These are phyloP conservation scores for Pseudohyphozyma bogoriensis DNA, from an alignment of 768 basidiomycete genomes.

Conservation along the genomic window DNA sequence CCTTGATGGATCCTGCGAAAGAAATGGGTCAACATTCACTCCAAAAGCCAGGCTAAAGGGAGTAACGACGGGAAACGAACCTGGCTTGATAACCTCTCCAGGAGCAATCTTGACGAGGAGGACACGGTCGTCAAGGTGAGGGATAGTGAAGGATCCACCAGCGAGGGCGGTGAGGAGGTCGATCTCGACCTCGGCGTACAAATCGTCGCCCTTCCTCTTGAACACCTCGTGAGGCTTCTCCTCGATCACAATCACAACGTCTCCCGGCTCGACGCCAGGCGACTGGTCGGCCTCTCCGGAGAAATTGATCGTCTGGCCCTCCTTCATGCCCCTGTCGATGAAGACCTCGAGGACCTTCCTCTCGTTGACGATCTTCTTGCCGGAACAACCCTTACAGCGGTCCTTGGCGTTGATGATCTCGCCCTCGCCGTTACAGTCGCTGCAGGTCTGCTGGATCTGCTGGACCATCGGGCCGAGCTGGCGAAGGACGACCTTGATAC, in stretches of 20 bases:
- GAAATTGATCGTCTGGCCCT: slow-evolving; percentile 81
- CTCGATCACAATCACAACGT: slow-evolving; percentile 86
- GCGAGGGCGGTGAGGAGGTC: slow-evolving; percentile 87
- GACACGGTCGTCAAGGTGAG: slow-evolving; percentile 85
- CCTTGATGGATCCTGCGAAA: slow-evolving; percentile 66
- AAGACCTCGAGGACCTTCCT: slow-evolving; percentile 96
- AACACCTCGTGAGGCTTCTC: slow-evolving; percentile 84
- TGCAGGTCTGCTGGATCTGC: slow-evolving; percentile 90
- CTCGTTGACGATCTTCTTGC: slow-evolving; percentile 86
- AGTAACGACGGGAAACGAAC: slow-evolving; percentile 45
- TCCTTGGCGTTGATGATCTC: slow-evolving; percentile 91
- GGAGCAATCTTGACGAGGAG: slow-evolving; percentile 69
- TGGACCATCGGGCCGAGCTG: slow-evolving; percentile 99
- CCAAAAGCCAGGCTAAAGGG: slow-evolving; percentile 2
- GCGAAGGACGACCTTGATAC: slow-evolving; percentile 78
- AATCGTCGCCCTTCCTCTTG: slow-evolving; percentile 77
- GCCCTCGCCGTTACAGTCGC: slow-evolving; percentile 86
- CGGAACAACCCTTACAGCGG: slow-evolving; percentile 82
- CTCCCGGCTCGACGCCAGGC: slow-evolving; percentile 78
- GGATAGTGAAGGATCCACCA: slow-evolving; percentile 80
- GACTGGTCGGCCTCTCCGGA: slow-evolving; percentile 85
- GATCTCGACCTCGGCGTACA: slow-evolving; percentile 75
- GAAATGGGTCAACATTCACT: slow-evolving; percentile 6
- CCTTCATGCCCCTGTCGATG: slow-evolving; percentile 96
- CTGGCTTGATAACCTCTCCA: slow-evolving; percentile 86